phyloP scores from a whole-genome alignment of 352 stramenopile species.

The Lagenidium sp. region DNA sequence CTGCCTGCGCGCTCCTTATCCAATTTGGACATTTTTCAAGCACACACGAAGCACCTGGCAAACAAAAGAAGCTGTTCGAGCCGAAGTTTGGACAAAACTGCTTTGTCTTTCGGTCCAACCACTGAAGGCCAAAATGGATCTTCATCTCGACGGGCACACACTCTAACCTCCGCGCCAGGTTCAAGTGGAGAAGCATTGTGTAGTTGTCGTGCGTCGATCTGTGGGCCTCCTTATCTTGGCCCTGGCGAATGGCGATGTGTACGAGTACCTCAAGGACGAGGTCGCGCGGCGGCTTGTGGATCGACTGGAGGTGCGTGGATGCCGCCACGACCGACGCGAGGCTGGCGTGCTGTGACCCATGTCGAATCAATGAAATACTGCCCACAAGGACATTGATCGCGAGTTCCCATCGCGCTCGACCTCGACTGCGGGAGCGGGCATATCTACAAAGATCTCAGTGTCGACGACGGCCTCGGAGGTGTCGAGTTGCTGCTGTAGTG shows the following conservation, averaged over 20 bases:
- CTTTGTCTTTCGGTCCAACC: no score
- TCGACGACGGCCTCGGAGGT: constrained; percentile 57
- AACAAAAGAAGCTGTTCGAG: no score
- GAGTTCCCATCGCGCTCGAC: constrained; percentile 74
- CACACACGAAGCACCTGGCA: no score
- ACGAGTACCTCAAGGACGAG: constrained; percentile 83
- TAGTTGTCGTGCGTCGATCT: no score
- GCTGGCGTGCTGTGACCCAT: no score
- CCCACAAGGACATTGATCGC: constrained; percentile 72
- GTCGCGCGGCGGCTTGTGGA: constrained; percentile 73
- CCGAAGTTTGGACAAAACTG: no score
- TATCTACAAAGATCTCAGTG: constrained; percentile 74
- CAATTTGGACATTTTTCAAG: constrained; percentile 47
- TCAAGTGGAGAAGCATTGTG: constrained; percentile 63
- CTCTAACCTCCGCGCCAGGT: no score
- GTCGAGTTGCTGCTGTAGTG: constrained; percentile 72
- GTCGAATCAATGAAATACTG: no score
- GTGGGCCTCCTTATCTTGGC: constrained; percentile 68
- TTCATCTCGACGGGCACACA: no score
- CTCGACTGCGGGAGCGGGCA: constrained; percentile 71
- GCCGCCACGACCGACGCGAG: no score
- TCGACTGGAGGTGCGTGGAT: constrained; percentile 56
- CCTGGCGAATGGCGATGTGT: constrained; percentile 50
- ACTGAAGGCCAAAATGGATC: no score
- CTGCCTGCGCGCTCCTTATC: no score